Evolutionary conservation across 2,329 filamentous ascomycete genomes (phyloP).

Genomic region (Pezicula neosporulosa): DNA sequence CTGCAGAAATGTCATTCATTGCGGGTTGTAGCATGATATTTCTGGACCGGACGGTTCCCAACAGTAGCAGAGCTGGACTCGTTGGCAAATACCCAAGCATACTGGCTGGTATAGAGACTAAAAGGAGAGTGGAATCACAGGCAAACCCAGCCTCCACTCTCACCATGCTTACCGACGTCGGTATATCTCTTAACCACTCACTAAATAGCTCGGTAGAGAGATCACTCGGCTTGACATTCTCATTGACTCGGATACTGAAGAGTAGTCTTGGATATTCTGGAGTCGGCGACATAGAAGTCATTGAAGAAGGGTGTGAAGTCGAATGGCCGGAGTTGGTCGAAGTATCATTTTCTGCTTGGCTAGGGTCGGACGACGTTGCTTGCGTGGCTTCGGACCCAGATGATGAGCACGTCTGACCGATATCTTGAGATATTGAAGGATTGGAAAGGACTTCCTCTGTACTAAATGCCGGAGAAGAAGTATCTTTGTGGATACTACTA

Average conservation of each 20-base stretch:
- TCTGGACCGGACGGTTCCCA: neutral
- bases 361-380: neutral
- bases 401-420: neutral
- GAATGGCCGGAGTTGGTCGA: neutral
- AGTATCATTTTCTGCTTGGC: neutral
- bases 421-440: neutral
- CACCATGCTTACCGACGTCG: neutral
- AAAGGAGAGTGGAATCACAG: conserved; percentile 1
- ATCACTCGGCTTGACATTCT: conserved; percentile 6
- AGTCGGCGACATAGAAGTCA: neutral
- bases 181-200: conserved; percentile 8
- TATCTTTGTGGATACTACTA: neutral
- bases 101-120: conserved; percentile 1
- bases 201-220: conserved; percentile 6
- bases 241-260: conserved; percentile 5
- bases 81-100: neutral
- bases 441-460: neutral
- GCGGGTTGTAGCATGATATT: too few species aligned
- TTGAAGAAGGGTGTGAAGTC: neutral
- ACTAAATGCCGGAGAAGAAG: too few species aligned
- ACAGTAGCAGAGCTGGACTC: conserved; percentile 1
- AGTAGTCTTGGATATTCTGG: conserved; percentile 11
- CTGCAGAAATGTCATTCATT: too few species aligned
- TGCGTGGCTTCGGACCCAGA: neutral
- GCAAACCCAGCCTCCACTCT: conserved; percentile 6